Evolutionary conservation across 2,329 filamentous ascomycete genomes (phyloP).

Genomic region (Colletotrichum musicola): DNA sequence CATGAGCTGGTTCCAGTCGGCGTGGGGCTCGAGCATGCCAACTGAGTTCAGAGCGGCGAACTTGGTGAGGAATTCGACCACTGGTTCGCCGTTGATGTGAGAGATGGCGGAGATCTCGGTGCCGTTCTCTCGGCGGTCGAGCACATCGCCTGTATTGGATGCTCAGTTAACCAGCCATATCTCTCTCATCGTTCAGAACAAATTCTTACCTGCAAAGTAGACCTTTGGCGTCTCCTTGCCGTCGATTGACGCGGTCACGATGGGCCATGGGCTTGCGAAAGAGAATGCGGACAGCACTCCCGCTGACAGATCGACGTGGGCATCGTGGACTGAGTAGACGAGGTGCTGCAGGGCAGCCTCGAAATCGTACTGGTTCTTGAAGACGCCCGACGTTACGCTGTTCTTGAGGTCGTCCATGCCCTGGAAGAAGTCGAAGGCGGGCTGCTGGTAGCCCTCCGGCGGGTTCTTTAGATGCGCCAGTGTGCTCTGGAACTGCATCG

Average conservation of each 20-base stretch:
- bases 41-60: constrained; percentile 25
- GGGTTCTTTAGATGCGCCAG: constrained; percentile 23
- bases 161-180: not conserved
- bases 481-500: constrained; percentile 34
- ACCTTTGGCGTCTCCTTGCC: constrained; percentile 30
- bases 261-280: constrained; percentile 17
- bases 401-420: constrained; percentile 13
- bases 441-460: constrained; percentile 27
- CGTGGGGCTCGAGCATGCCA: constrained; percentile 33
- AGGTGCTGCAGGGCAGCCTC: constrained; percentile 22
- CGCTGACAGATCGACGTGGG: constrained; percentile 18
- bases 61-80: constrained; percentile 1
- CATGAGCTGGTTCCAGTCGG: constrained; percentile 34
- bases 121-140: constrained; percentile 5
- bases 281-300: constrained; percentile 31
- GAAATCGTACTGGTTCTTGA: constrained; percentile 28
- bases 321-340: constrained; percentile 28
- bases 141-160: constrained; percentile 1
- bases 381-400: constrained; percentile 20
- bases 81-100: constrained; percentile 24
- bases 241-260: constrained; percentile 24
- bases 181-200: not conserved
- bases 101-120: constrained; percentile 26
- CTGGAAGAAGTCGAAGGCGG: constrained; percentile 18
- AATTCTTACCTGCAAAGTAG: constrained; percentile 17